Base-by-base conservation (phyloP, 2,329 filamentous ascomycete genomes). In the Sarocladiaceae sp. region DNA sequence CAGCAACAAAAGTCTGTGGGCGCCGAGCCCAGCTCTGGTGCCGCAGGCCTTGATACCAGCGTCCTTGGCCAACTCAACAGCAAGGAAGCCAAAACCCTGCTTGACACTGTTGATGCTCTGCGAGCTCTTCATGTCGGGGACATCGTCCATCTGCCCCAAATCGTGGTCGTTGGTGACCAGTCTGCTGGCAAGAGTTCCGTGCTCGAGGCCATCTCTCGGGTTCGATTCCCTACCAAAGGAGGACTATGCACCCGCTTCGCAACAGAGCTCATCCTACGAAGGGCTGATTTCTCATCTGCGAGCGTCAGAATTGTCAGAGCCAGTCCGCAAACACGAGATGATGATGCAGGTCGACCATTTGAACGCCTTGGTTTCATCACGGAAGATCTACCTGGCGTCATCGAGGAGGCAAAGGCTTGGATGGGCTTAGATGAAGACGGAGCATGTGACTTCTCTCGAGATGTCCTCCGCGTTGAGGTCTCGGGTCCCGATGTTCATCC, bases 121-220 rank as follows among this genome's bases (percentile, higher is more conserved):
- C 63, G 68, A 12, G 62, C 66, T 3, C 60, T 64, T 15, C 67
- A 68, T 1, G 57, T 72, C 37, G 64, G 63, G 26, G 61, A 64
- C 6, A 67, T 65, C 23, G 57, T 72, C 15, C 64, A 66, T 11
- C 58, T 77, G 0, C 75, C 75, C 1, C 71, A 77, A 52, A 58
- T 79, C n/a, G 71, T 81, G 2, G 76, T 81, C n/a, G 78, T 72
- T 50, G 79, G 80, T 5, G 73, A 80, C 51, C 77, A 81, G 56
- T 77, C 74, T 0, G 71, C 73, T 2, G 80, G 79, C 1, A 84
- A 84, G 57, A 80, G 75, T 40, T 81, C 78, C 0, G 75, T 82
- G 0, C 67, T 85, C 0, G 78, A 84, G 55, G 77, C 77, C 0
- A 73, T 85, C 18, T 78, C 79, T 0, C 71, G 75, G 6, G 72